A percentile compares a stretch with the other conserved stretches of the same genome.
Conservation (phyloP, 1,284 basidiomycete genomes). For the Peniophora sp. region DNA sequence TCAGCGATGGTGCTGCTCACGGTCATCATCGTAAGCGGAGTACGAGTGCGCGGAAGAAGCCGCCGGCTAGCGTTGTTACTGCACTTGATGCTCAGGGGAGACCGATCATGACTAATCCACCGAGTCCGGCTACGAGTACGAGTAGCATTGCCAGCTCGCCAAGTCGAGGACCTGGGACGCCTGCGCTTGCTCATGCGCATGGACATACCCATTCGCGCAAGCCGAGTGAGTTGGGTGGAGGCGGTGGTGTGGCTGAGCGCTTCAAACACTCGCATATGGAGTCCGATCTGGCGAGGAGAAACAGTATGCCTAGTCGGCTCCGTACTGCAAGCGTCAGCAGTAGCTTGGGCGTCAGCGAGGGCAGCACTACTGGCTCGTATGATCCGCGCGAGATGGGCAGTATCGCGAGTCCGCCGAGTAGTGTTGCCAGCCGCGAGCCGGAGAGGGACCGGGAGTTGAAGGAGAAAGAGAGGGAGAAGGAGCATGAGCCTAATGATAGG, state of each 20-base stretch:
- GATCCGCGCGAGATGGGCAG: neutral
- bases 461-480: too few relatives aligned
- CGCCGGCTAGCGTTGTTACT: slow-evolving; percentile 64
- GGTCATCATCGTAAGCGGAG: slow-evolving; percentile 61
- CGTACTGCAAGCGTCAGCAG: slow-evolving; percentile 81
- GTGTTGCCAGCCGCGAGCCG: slow-evolving; percentile 43
- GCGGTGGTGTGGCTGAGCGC: slow-evolving; percentile 60
- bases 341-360: slow-evolving; percentile 50
- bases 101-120: slow-evolving; percentile 55
- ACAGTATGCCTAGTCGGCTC: slow-evolving; percentile 82
- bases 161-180: slow-evolving; percentile 72
- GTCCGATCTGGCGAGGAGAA: slow-evolving; percentile 58
- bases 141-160: slow-evolving; percentile 91
- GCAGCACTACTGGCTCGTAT: slow-evolving; percentile 46
- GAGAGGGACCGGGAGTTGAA: slow-evolving; percentile 34
- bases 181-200: slow-evolving; percentile 50
- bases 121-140: slow-evolving; percentile 87
- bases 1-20: slow-evolving; percentile 52
- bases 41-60: slow-evolving; percentile 71
- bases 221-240: slow-evolving; percentile 60
- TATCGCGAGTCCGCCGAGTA: neutral
- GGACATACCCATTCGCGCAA: slow-evolving; percentile 62
- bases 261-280: slow-evolving; percentile 79
- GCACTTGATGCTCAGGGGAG: slow-evolving; percentile 46
- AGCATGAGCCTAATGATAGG: slow-evolving; percentile 56